Conservation (phyloP, 2,329 filamentous ascomycete genomes). For the Fusarium solani-melongenae region DNA sequence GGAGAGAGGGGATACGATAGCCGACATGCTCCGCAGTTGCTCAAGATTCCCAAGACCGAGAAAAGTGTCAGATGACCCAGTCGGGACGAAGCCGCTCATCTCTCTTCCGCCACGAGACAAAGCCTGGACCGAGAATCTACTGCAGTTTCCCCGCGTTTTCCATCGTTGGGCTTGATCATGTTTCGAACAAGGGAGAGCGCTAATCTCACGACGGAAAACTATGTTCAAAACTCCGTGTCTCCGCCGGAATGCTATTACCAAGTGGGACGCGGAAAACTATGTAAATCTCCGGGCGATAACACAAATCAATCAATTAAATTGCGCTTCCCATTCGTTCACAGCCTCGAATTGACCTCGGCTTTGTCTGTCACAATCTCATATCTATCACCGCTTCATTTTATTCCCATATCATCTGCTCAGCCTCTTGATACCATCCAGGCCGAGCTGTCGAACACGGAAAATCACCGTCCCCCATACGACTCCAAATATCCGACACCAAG, state of each 20-base stretch:
- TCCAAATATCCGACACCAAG: background rate
- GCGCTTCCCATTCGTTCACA: background rate
- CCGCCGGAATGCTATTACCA: background rate
- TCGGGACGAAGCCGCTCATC: background rate
- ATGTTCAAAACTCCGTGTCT: background rate
- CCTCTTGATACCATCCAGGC: background rate
- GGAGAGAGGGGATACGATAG: background rate
- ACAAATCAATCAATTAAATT: background rate
- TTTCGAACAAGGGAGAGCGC: background rate
- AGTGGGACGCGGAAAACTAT: background rate
- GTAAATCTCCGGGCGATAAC: background rate
- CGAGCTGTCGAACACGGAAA: background rate
- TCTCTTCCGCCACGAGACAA: background rate
- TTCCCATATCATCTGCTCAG: background rate
- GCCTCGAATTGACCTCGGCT: background rate
- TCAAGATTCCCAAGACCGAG: background rate
- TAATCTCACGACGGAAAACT: background rate
- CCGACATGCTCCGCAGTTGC: background rate
- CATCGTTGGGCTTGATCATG: background rate
- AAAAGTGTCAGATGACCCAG: background rate
- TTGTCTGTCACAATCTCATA: background rate
- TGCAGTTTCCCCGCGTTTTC: background rate
- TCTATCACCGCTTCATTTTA: background rate
- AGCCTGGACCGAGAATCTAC: background rate
- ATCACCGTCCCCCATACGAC: background rate